A percentile compares a stretch with the other conserved stretches of the same genome.
Conservation (phyloP, 2,329 filamentous ascomycete genomes). For the Pseudogymnoascus sp. region DNA sequence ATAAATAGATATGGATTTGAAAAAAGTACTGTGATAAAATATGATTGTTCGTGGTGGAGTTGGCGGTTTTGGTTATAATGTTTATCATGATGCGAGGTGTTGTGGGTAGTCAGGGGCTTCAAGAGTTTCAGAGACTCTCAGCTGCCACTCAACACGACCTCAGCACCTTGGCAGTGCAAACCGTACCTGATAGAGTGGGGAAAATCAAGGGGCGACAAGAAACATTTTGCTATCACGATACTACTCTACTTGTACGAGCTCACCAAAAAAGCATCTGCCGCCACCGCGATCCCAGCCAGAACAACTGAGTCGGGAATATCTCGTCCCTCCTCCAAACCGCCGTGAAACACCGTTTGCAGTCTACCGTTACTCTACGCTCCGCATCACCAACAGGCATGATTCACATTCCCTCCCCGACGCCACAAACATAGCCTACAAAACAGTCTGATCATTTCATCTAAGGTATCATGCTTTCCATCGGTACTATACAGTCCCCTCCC, state of each 20-base stretch:
- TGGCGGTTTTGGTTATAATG: neutral
- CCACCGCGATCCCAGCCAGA: neutral
- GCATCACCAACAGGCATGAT: neutral
- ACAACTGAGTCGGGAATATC: neutral
- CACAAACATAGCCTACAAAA: neutral
- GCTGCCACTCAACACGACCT: neutral
- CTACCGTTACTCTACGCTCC: neutral
- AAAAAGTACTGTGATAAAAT: neutral
- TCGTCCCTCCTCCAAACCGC: neutral
- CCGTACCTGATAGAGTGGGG: neutral
- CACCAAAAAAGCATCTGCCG: neutral
- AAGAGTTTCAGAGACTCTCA: neutral
- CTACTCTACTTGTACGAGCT: neutral
- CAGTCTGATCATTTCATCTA: constrained; percentile 8
- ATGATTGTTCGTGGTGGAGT: neutral
- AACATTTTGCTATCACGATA: constrained; percentile 2
- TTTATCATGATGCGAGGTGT: neutral
- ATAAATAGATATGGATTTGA: neutral
- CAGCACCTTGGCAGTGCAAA: neutral
- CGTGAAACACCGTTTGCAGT: constrained; percentile 1
- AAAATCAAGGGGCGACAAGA: neutral
- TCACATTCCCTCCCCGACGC: neutral
- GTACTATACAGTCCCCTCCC: neutral
- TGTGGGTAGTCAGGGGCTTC: neutral
- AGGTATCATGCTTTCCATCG: neutral